These are phyloP conservation scores for Phoma sp. DNA, from an alignment of 2,329 filamentous ascomycete species.

Conservation along the genomic window DNA sequence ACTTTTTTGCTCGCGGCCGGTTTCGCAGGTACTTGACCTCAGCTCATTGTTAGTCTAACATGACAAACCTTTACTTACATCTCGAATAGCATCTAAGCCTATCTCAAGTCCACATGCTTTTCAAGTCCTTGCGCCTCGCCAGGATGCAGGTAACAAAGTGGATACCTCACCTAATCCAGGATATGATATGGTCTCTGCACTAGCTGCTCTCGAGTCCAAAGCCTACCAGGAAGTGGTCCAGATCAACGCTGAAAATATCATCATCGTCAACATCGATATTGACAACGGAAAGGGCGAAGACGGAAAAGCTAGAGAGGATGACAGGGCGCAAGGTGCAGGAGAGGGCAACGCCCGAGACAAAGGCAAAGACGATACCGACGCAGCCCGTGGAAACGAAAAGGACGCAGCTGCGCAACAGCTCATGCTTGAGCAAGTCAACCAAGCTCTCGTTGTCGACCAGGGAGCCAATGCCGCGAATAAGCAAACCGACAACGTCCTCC, in stretches of 20 bases:
- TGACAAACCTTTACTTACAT: not conserved
- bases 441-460: constrained; percentile 3
- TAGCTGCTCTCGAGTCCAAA: constrained; percentile 1
- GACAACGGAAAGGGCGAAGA: not conserved
- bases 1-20: constrained; percentile 11
- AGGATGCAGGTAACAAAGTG: not conserved
- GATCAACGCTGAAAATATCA: not conserved
- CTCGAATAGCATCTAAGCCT: constrained; percentile 5
- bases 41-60: not conserved
- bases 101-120: not conserved
- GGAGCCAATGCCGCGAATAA: constrained; percentile 1
- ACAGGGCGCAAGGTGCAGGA: not conserved
- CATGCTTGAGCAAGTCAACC: constrained; percentile 4
- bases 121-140: not conserved
- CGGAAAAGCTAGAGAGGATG: not conserved
- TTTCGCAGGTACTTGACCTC: constrained; percentile 1
- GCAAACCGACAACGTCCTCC: constrained; percentile 6
- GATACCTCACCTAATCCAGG: not conserved
- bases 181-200: not conserved
- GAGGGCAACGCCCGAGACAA: not conserved
- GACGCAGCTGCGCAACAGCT: not conserved
- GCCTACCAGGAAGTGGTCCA: constrained; percentile 1
- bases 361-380: not conserved
- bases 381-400: not conserved
- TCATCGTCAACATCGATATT: not conserved